Evolutionary conservation across 192 early-diverging fungal genomes (phyloP).

Genomic region (Linnemannia exigua): DNA sequence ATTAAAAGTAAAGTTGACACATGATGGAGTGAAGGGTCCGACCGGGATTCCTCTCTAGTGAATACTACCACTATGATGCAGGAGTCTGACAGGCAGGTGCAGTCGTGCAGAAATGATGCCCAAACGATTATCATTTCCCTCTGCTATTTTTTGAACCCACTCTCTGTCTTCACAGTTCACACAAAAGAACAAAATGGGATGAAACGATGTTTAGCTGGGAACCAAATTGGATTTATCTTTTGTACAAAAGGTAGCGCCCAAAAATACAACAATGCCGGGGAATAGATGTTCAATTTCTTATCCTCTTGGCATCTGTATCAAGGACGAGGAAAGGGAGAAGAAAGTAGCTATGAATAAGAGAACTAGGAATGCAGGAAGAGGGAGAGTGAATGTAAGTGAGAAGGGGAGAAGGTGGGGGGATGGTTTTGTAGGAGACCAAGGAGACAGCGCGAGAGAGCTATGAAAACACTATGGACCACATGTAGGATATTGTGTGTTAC

Average conservation of each 20-base stretch:
- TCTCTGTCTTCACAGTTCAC: no score
- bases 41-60: not conserved
- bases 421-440: not conserved
- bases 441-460: not conserved
- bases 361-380: not conserved
- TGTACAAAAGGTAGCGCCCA: not conserved
- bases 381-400: no score
- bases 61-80: no score
- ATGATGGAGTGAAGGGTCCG: not conserved
- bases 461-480: not conserved
- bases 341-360: not conserved
- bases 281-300: not conserved
- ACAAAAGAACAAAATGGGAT: not conserved
- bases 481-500: no score
- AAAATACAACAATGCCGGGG: not conserved
- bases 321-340: not conserved
- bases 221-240: not conserved
- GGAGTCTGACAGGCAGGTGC: not conserved
- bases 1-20: no score
- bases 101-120: not conserved
- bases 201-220: constrained; percentile 1
- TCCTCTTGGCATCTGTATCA: not conserved
- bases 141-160: no score
- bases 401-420: no score
- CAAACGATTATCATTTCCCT: no score